A percentile compares a stretch with the other conserved stretches of the same genome.
Evolutionary conservation across 2,329 filamentous ascomycete species (phyloP).

Genomic region (Fusarium austroafricanum): DNA sequence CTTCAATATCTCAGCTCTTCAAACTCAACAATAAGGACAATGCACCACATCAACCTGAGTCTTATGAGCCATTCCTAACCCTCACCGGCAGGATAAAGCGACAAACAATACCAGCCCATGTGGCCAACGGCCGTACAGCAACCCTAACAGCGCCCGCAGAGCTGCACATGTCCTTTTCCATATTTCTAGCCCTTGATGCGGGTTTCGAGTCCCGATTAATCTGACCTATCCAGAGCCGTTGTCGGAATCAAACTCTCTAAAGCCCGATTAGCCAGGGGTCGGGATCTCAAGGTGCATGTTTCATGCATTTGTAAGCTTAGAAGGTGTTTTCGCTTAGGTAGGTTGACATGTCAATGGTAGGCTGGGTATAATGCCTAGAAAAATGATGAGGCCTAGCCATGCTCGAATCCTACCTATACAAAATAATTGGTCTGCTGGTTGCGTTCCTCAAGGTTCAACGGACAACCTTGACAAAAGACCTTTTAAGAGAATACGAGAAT

Average conservation of each 20-base stretch:
- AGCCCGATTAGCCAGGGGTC: slow-evolving; percentile 1
- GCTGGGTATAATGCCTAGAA: background rate
- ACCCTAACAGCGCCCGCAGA: slow-evolving; percentile 25
- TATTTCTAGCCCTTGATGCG: slow-evolving; percentile 11
- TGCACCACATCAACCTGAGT: background rate
- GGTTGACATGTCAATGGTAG: background rate
- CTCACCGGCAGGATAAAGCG: background rate
- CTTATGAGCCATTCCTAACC: slow-evolving; percentile 7
- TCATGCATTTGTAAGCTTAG: slow-evolving; percentile 10
- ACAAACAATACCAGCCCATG: background rate
- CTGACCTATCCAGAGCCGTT: background rate
- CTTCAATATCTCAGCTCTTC: background rate
- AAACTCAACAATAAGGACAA: too few species aligned
- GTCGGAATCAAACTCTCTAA: slow-evolving; percentile 1
- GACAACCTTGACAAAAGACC: background rate
- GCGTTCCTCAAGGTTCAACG: background rate
- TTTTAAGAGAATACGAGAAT: background rate
- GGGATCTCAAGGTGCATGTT: background rate
- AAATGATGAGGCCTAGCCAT: background rate
- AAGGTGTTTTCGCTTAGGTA: background rate
- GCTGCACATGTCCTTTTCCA: slow-evolving; percentile 30
- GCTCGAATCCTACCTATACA: background rate
- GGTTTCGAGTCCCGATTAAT: background rate
- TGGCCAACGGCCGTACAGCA: slow-evolving; percentile 16
- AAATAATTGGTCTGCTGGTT: background rate